Evolutionary conservation across 2,329 filamentous ascomycete species (phyloP), one percentile per base, ranked within the genome.

Genomic region (Dothistroma septosporum): DNA sequence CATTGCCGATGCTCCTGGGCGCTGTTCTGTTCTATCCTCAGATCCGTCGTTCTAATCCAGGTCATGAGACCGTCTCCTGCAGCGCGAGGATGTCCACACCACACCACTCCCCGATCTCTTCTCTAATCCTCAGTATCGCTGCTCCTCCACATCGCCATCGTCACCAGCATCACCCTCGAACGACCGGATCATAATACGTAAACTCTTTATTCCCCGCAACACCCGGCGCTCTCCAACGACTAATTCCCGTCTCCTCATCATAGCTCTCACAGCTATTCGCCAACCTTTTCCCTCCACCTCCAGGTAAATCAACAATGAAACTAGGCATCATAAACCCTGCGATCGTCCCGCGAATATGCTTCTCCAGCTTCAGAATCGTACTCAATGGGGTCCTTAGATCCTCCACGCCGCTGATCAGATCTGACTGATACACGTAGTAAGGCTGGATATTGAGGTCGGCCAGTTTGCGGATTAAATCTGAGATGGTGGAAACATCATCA

Each of bases 391-490:
- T 88, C 8, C 85, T 82, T 22, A 87, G 76, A 66, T 88, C 85
- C 74, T 88, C 85, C 2, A 84, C 77, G 49, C 80, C 82, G 31
- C 77, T 73, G 9, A 87, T 83, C 80, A 87, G 84, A 70, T 88
- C 85, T 52, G 82, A 83, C 68, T 87, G 84, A 71, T 87, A 88
- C 55, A 88, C 81, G 66, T 88, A 88, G 71, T 87, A 87, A 6
- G 85, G 85, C 54, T 80, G 75, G 52, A 87, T 80, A 48, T 82
- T 82, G 61, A 83, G 82, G 63, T 84, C 79, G 1, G 82, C 80
- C 24, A 87, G 76, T 53, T 71, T 76, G 33, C 79, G 77, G 44
- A 87, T 83, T 46, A 87, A 75, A 4, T 68, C 68, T 6, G 76
- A 76, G 79, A 87, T 85, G 5, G 81, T 83, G 1, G 74, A 71